phyloP scores from a whole-genome alignment of 139 green algal genomes.

The Chlorella vulgaris region DNA sequence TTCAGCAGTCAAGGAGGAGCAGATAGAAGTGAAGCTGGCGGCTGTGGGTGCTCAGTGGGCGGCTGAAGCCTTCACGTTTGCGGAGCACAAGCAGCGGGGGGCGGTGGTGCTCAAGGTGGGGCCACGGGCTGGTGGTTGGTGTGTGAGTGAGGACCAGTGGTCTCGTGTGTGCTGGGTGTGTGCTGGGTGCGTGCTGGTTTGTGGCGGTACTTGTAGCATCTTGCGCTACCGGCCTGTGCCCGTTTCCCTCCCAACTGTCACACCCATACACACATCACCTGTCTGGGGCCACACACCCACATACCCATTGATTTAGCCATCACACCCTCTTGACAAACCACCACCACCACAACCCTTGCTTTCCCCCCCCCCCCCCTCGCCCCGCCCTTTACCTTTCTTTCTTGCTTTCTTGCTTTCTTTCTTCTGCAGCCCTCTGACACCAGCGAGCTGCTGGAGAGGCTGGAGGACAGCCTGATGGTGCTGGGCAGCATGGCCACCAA shows the following conservation, averaged over 20 bases:
- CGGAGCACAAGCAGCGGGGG: slow-evolving; percentile 90
- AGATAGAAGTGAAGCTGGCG: slow-evolving; percentile 88
- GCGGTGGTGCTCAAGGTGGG: slow-evolving; percentile 85
- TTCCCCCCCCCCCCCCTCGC: too few relatives aligned
- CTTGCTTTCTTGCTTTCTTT: too few relatives aligned
- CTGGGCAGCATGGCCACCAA: slow-evolving; percentile 93
- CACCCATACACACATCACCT: too few relatives aligned
- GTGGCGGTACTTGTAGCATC: too few relatives aligned
- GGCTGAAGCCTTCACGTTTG: slow-evolving; percentile 68
- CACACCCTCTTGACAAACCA: too few relatives aligned
- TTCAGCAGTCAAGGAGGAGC: slow-evolving; percentile 90
- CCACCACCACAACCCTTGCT: too few relatives aligned
- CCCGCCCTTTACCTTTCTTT: too few relatives aligned
- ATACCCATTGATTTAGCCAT: too few relatives aligned
- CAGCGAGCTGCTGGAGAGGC: slow-evolving; percentile 91
- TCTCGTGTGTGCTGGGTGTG: too few relatives aligned
- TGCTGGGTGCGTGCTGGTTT: background rate
- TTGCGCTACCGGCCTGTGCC: too few relatives aligned
- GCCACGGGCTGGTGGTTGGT: background rate
- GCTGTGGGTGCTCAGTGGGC: slow-evolving; percentile 56
- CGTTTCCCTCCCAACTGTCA: too few relatives aligned
- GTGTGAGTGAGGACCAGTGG: background rate
- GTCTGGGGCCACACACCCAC: too few relatives aligned
- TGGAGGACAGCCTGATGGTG: slow-evolving; percentile 96
- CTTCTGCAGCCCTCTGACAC: slow-evolving; percentile 75